Percentiles rank a stretch among this genome's conserved stretches.
These are phyloP conservation scores for Calocybe cyanea DNA, from an alignment of 768 basidiomycete genomes.

Conservation along the genomic window DNA sequence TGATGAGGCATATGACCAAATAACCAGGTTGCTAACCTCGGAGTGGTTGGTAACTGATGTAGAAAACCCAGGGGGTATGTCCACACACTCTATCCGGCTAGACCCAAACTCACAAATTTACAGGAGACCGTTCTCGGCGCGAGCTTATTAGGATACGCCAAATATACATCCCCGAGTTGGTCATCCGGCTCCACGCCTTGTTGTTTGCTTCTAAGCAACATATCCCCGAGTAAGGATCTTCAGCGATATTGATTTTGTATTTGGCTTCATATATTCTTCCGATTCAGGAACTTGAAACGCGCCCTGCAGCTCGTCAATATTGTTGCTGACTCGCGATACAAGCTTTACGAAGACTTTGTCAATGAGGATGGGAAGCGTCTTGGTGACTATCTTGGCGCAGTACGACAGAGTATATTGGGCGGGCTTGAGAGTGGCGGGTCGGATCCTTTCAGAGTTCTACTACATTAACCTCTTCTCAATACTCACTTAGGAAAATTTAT, in stretches of 20 bases:
- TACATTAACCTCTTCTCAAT: no score
- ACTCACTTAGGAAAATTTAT: no score
- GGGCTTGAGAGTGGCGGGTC: constrained; percentile 73
- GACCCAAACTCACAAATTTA: constrained; percentile 4
- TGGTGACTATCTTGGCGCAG: constrained; percentile 68
- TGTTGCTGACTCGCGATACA: constrained; percentile 84
- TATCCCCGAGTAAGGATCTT: constrained; percentile 63
- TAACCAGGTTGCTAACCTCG: constrained; percentile 66
- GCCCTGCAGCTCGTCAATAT: constrained; percentile 77
- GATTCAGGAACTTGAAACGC: constrained; percentile 70
- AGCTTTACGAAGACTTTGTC: constrained; percentile 83
- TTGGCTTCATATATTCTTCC: not conserved
- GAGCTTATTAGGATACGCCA: constrained; percentile 83
- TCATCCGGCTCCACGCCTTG: constrained; percentile 77
- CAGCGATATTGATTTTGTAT: not conserved
- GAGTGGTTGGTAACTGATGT: constrained; percentile 71
- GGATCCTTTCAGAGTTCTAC: constrained; percentile 61
- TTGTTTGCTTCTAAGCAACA: constrained; percentile 60
- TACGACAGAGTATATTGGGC: constrained; percentile 68
- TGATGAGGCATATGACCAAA: constrained; percentile 60
- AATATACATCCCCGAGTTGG: constrained; percentile 85
- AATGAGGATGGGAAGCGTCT: constrained; percentile 56
- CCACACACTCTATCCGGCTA: not conserved
- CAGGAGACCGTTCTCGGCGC: constrained; percentile 50
- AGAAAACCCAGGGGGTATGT: constrained; percentile 35